Evolutionary conservation across 192 early-diverging fungal genomes (phyloP).

Genomic region (Anaeromyces robustus): DNA sequence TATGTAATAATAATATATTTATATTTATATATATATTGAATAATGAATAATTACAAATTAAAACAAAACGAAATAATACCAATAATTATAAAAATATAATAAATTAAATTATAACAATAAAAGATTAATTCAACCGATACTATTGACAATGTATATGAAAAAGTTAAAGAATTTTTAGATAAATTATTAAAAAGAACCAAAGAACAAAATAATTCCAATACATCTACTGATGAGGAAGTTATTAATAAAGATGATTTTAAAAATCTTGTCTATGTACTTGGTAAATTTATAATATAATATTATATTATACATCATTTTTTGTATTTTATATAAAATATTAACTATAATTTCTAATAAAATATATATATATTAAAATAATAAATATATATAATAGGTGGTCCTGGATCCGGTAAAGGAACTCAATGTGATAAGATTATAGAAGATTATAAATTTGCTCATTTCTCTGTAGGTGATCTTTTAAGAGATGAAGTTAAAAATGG

Average conservation of each 20-base stretch:
- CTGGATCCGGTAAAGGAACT: constrained; percentile 21
- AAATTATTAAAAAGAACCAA: background rate
- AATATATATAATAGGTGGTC: constrained; percentile 11
- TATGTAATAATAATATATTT: too few relatives aligned
- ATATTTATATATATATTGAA: too few relatives aligned
- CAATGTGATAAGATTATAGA: constrained; percentile 9
- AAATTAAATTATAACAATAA: too few relatives aligned
- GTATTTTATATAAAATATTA: too few relatives aligned
- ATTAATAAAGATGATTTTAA: background rate
- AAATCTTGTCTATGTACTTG: background rate
- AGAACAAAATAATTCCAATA: background rate
- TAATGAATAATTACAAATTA: too few relatives aligned
- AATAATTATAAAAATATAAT: too few relatives aligned
- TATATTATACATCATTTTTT: too few relatives aligned
- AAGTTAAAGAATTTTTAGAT: background rate
- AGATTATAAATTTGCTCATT: constrained; percentile 1
- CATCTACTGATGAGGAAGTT: background rate
- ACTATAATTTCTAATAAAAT: too few relatives aligned
- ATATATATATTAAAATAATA: too few relatives aligned
- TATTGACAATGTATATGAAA: background rate
- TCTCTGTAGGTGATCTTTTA: constrained; percentile 10
- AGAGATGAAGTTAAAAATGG: constrained; percentile 10
- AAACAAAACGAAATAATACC: too few relatives aligned
- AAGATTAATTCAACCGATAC: background rate
- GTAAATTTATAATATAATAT: background rate